Percentiles rank a stretch among this genome's conserved stretches.
These are phyloP conservation scores for Trichoderma reesei DNA, from an alignment of 495 filamentous ascomycete species.

Conservation along the genomic window DNA sequence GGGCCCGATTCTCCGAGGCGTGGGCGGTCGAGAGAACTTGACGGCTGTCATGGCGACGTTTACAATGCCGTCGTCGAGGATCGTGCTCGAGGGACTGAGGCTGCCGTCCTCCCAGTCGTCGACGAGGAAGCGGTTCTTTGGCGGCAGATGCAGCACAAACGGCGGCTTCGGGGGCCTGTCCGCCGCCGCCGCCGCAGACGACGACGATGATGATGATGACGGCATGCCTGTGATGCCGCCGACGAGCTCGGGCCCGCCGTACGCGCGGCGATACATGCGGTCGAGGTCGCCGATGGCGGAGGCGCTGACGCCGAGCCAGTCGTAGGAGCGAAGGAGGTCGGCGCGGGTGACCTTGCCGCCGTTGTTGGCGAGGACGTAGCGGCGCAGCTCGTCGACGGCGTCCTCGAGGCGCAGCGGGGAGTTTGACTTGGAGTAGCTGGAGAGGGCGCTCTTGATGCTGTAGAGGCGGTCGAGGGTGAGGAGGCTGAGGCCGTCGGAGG, in stretches of 20 bases:
- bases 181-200: no score
- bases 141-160: not conserved
- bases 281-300: slow-evolving; percentile 47
- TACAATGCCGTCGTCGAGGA: not conserved
- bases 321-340: slow-evolving; percentile 51
- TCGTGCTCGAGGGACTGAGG: not conserved
- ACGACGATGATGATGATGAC: no score
- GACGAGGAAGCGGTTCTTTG: slow-evolving; percentile 6
- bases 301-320: slow-evolving; percentile 48
- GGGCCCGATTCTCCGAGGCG: slow-evolving; percentile 13
- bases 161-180: not conserved
- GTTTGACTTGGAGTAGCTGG: slow-evolving; percentile 41
- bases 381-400: slow-evolving; percentile 47
- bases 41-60: slow-evolving; percentile 12
- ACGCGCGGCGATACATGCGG: slow-evolving; percentile 45
- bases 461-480: slow-evolving; percentile 63
- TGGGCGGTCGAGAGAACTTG: slow-evolving; percentile 19
- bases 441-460: slow-evolving; percentile 58
- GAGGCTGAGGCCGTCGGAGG: slow-evolving; percentile 57
- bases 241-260: slow-evolving; percentile 29
- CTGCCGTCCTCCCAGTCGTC: slow-evolving; percentile 3
- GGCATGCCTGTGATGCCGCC: slow-evolving; percentile 24
- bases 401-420: slow-evolving; percentile 47
- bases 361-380: slow-evolving; percentile 50
- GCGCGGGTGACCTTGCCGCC: slow-evolving; percentile 48